Percentiles rank a stretch among this genome's conserved stretches.
phyloP scores from a whole-genome alignment of 2,329 filamentous ascomycete genomes.

The Diplodia scrobiculata region DNA sequence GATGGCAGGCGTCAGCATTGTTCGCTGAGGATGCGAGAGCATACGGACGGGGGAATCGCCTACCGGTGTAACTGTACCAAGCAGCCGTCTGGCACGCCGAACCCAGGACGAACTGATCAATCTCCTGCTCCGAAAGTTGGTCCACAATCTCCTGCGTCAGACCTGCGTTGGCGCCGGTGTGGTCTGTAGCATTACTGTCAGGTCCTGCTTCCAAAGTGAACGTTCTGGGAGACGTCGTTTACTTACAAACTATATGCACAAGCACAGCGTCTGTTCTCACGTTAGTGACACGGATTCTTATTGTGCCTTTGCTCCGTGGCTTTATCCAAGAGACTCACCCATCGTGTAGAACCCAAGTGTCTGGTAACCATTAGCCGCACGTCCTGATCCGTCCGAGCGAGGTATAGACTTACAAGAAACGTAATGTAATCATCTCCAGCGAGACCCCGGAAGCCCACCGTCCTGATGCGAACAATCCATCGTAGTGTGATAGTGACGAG shows the following conservation, averaged over 20 bases:
- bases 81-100: constrained; percentile 46
- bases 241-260: constrained; percentile 42
- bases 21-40: constrained; percentile 13
- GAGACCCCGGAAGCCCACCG: constrained; percentile 44
- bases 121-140: constrained; percentile 37
- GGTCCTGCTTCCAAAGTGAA: not conserved
- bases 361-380: not conserved
- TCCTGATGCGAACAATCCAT: constrained; percentile 44
- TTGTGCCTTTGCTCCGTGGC: not conserved
- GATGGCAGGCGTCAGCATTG: constrained; percentile 33
- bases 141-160: constrained; percentile 32
- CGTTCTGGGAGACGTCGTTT: not conserved
- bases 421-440: constrained; percentile 48
- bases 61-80: constrained; percentile 40
- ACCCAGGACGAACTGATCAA: constrained; percentile 39
- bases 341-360: constrained; percentile 40
- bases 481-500: constrained; percentile 40
- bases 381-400: too few species aligned
- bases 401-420: constrained; percentile 35
- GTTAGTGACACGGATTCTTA: not conserved
- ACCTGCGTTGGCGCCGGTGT: constrained; percentile 39
- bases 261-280: constrained; percentile 37
- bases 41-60: not conserved
- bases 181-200: constrained; percentile 31
- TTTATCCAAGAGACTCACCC: constrained; percentile 25